Evolutionary conservation across 441 rosid genomes (phyloP).

Genomic region (Mallotus japonicus): DNA sequence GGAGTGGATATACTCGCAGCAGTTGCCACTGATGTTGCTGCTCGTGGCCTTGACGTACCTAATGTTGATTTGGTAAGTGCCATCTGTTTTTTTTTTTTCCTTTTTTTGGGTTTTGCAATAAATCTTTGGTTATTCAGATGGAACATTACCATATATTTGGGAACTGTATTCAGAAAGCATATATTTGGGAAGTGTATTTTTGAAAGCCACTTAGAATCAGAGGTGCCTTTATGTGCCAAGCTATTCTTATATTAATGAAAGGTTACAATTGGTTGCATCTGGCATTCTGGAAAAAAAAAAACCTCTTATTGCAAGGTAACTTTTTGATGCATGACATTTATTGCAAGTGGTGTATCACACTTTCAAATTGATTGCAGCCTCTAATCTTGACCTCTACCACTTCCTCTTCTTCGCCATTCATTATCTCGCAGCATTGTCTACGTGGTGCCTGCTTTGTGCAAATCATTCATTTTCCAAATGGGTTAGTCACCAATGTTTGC

Average conservation of each 20-base stretch:
- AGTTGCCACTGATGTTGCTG: conserved; percentile 99
- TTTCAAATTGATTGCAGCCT: conserved; percentile 54
- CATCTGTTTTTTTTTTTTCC: background rate
- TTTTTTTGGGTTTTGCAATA: background rate
- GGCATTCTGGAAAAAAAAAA: background rate
- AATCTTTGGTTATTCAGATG: background rate
- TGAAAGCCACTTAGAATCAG: background rate
- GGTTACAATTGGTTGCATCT: background rate
- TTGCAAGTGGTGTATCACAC: too few relatives aligned
- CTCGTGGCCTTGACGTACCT: conserved; percentile 98
- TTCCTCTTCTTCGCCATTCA: conserved; percentile 28
- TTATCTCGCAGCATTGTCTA: conserved; percentile 73
- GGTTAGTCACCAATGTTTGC: background rate
- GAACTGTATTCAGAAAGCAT: background rate
- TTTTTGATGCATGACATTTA: background rate
- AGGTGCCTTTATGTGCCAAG: background rate
- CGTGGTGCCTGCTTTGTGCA: conserved; percentile 59
- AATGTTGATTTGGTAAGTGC: conserved; percentile 87
- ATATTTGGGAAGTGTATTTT: too few relatives aligned
- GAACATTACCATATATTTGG: background rate
- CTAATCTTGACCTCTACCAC: conserved; percentile 48
- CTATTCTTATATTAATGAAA: background rate
- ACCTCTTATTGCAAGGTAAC: background rate
- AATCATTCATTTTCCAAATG: background rate
- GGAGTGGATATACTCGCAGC: too few relatives aligned